Evolutionary conservation across 2,329 filamentous ascomycete genomes (phyloP), one percentile per base, ranked within the genome.

Genomic region (Madurella mycetomatis): DNA sequence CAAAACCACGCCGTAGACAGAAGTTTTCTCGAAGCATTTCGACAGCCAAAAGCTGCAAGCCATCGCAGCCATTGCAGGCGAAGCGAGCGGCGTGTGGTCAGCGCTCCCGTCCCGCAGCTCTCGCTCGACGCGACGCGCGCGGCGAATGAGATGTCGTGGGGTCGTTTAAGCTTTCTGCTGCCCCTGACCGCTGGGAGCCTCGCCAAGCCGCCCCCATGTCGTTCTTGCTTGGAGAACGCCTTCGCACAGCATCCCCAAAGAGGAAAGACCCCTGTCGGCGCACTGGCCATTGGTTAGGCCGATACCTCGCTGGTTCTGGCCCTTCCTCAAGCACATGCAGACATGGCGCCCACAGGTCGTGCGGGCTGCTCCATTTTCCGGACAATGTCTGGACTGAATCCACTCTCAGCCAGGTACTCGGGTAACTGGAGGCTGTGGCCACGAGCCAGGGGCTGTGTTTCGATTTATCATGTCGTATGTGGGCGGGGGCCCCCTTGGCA

Each of bases 191-290:
- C 47, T 57, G 55, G 54, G 49, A 53, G 57, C 57, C 49, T 56
- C 47, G 56, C 59, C 59, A 60, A 60, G 59, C 50, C 2, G 19
- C 9, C 5, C 16, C 37, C 44, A 53, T 55, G 48, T 58, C 51
- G 37, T 30, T 47, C 16, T 37, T 39, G 50, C 39, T 41, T 47
- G 7, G 30, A 57, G 54, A 55, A 55, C 25, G 51, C 53, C 55
- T 57, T 64, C 62, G 62, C 61, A 63, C 53, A 60, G 62, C 58
- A 61, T 53, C 15, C 62, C 62, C 55, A 60, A 64, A 59, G 42
- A 54, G 62, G 62, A 56, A 64, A 49, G 47, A 56, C 58, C 58
- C 58, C 58, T 60, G 58, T 34, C 37, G n/a, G 41, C 43, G 34
- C 37, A 25, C 17, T 30, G 40, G 34, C 49, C 54, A 42, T 18